Percentiles rank a stretch among this genome's conserved stretches.
Conservation (phyloP, 2,329 filamentous ascomycete species). For the Aureobasidium melanogenum region DNA sequence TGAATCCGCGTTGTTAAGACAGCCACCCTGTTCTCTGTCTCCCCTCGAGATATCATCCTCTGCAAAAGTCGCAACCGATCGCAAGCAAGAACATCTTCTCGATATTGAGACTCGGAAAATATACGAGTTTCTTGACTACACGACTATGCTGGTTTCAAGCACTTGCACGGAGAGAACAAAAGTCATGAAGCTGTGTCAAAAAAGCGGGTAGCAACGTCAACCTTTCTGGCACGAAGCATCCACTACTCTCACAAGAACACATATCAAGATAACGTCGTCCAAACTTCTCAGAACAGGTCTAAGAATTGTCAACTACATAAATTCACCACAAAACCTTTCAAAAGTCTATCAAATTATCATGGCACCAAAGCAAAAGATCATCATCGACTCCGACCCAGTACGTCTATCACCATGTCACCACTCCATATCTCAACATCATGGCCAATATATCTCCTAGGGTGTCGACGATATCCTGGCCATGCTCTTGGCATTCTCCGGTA, state of each 20-base stretch:
- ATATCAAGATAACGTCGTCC: neutral
- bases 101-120: no score
- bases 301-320: neutral
- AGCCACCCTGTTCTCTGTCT: neutral
- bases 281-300: no score
- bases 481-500: constrained; percentile 74
- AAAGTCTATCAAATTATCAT: constrained; percentile 19
- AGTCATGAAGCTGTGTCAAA: neutral
- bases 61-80: no score
- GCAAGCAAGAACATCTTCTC: no score
- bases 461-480: constrained; percentile 88
- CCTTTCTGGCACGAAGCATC: neutral
- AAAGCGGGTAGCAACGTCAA: neutral
- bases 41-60: neutral
- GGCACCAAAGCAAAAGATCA: constrained; percentile 51
- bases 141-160: no score
- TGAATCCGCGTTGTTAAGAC: no score
- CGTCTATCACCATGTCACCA: constrained; percentile 12
- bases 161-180: neutral
- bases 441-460: constrained; percentile 38
- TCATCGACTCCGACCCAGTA: constrained; percentile 95
- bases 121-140: no score
- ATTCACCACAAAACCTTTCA: no score
- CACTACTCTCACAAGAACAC: neutral
- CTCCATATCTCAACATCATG: neutral